Conservation (phyloP, 805 yeast species). For the Clavispora phyllophila region DNA sequence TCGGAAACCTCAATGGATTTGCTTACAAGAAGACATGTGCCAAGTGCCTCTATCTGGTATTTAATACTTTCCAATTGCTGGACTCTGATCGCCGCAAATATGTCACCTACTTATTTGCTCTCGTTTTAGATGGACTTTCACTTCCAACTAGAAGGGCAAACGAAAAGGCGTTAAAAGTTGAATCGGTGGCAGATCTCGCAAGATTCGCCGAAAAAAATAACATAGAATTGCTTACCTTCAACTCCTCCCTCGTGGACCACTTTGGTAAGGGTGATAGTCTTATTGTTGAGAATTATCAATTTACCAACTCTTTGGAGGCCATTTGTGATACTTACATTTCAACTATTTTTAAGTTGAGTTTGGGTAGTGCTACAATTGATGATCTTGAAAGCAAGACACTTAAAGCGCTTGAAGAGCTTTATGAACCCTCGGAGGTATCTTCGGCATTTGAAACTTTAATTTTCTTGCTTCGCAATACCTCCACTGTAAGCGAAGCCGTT, state of each 20-base stretch:
- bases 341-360: background rate
- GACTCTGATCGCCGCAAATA: background rate
- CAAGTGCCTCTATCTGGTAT: conserved; percentile 16
- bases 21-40: conserved; percentile 17
- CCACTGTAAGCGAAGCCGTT: background rate
- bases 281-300: background rate
- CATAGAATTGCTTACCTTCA: background rate
- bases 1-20: conserved; percentile 11
- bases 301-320: background rate
- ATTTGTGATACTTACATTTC: background rate
- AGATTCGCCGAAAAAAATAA: background rate
- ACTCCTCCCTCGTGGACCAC: conserved; percentile 1
- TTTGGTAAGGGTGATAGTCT: conserved; percentile 1
- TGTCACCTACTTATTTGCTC: conserved; percentile 2
- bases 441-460: background rate
- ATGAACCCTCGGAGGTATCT: background rate
- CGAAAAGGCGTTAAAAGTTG: conserved; percentile 1
- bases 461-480: background rate
- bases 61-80: conserved; percentile 9
- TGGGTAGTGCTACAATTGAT: background rate
- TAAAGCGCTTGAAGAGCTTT: background rate
- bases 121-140: conserved; percentile 8
- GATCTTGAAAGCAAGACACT: background rate
- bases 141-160: conserved; percentile 1
- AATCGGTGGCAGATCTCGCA: conserved; percentile 3